These are phyloP conservation scores for Saccharomyces jurei DNA, from an alignment of 805 yeast genomes.

Conservation along the genomic window DNA sequence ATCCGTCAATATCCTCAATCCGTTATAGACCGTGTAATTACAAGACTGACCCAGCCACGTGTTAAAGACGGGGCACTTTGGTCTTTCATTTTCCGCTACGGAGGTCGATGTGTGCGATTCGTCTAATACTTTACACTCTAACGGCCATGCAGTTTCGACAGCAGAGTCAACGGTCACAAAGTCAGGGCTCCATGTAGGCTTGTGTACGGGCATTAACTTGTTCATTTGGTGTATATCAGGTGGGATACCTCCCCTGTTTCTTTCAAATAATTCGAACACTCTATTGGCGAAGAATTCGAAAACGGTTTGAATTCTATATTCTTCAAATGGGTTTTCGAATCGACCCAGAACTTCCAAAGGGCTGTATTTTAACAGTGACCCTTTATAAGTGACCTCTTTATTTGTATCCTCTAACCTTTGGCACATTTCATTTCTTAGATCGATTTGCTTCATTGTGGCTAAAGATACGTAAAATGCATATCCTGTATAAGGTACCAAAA, in stretches of 20 bases:
- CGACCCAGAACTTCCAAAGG: conserved; percentile 59
- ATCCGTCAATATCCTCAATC: conserved; percentile 74
- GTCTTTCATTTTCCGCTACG: conserved; percentile 1
- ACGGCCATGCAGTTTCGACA: not conserved
- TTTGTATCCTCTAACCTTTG: conserved; percentile 12
- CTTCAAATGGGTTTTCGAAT: conserved; percentile 84
- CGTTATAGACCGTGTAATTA: conserved; percentile 60
- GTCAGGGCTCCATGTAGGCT: conserved; percentile 41
- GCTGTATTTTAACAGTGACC: conserved; percentile 32
- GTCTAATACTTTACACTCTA: not conserved
- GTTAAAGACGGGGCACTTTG: conserved; percentile 25
- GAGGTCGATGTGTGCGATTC: not conserved
- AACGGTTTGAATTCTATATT: conserved; percentile 82
- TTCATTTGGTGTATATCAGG: conserved; percentile 39
- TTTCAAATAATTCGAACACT: conserved; percentile 59
- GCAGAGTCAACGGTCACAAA: conserved; percentile 4
- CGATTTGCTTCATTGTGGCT: conserved; percentile 47
- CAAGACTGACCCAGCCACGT: conserved; percentile 97
- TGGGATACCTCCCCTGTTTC: conserved; percentile 55
- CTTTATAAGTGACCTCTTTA: conserved; percentile 11
- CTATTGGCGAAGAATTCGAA: conserved; percentile 77
- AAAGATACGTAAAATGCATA: conserved; percentile 56
- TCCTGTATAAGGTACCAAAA: conserved; percentile 47
- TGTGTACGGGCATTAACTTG: conserved; percentile 47
- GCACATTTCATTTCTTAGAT: conserved; percentile 30